Evolutionary conservation across 108 stramenopile genomes (phyloP).

Genomic region (Nannochloropsis oceanica): DNA sequence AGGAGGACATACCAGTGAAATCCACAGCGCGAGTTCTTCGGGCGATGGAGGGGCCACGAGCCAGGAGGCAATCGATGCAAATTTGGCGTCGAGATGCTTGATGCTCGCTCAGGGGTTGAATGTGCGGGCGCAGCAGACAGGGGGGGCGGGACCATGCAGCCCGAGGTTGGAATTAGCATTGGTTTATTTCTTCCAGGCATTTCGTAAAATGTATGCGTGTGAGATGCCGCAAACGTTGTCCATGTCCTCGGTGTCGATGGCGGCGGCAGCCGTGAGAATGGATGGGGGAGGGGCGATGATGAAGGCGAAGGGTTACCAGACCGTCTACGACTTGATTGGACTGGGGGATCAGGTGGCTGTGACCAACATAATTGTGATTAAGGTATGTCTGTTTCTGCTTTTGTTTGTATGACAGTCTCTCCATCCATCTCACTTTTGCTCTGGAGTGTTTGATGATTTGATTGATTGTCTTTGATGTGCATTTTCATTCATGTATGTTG

Average conservation of each 20-base stretch:
- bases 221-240: not conserved
- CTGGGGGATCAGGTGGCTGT: conserved; percentile 85
- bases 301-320: conserved; percentile 79
- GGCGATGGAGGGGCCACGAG: conserved; percentile 57
- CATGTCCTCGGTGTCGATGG: not conserved
- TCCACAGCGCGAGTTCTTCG: not conserved
- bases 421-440: too few relatives aligned
- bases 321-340: conserved; percentile 83
- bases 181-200: conserved; percentile 56
- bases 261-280: not conserved
- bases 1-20: conserved; percentile 57
- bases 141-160: conserved; percentile 41
- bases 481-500: too few relatives aligned
- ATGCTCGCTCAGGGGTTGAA: conserved; percentile 72
- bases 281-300: conserved; percentile 53
- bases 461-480: too few relatives aligned
- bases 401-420: too few relatives aligned
- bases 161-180: conserved; percentile 27
- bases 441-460: too few relatives aligned
- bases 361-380: conserved; percentile 82
- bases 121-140: conserved; percentile 58
- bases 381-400: conserved; percentile 41
- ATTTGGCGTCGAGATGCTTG: conserved; percentile 65
- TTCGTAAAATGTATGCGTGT: conserved; percentile 56
- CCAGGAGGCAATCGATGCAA: conserved; percentile 79